Percentiles rank a stretch among this genome's conserved stretches.
These are phyloP conservation scores for Tausonia pullulans DNA, from an alignment of 1,284 basidiomycete species.

Conservation along the genomic window DNA sequence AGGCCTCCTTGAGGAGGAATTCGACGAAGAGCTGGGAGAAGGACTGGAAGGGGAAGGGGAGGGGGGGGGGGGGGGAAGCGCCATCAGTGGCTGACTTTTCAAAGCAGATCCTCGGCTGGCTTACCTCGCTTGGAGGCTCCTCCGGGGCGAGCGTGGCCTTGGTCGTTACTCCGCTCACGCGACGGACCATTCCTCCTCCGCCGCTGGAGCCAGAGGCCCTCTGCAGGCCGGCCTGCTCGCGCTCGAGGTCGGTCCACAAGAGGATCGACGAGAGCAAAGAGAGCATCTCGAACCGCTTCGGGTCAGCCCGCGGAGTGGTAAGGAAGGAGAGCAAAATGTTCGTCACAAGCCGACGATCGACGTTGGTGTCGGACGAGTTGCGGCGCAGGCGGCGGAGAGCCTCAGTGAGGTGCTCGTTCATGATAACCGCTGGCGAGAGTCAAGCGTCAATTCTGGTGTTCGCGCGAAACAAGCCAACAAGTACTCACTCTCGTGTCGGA, in stretches of 20 bases:
- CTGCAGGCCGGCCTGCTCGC: constrained; percentile 81
- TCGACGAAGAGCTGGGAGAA: constrained; percentile 93
- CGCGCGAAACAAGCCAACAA: background rate
- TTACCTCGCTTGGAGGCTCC: constrained; percentile 35
- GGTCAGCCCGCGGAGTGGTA: constrained; percentile 75
- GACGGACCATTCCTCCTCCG: constrained; percentile 27
- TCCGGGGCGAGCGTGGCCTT: constrained; percentile 28
- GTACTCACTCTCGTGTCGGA: constrained; percentile 79
- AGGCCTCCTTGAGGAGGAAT: constrained; percentile 79
- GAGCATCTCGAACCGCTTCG: constrained; percentile 96
- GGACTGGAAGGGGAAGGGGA: constrained; percentile 44
- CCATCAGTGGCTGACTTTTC: constrained; percentile 18
- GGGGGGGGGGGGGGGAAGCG: background rate
- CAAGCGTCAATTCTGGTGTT: background rate
- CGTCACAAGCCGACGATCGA: constrained; percentile 82
- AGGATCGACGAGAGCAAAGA: constrained; percentile 76
- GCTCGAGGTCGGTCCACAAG: constrained; percentile 78
- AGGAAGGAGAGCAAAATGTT: constrained; percentile 92
- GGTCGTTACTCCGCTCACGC: constrained; percentile 38
- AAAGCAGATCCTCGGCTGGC: constrained; percentile 8
- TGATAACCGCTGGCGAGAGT: constrained; percentile 60
- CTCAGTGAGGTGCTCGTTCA: constrained; percentile 96
- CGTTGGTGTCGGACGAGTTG: constrained; percentile 74
- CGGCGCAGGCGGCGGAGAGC: constrained; percentile 84
- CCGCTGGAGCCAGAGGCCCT: constrained; percentile 32